Evolutionary conservation across 345 rosid genomes (phyloP), one percentile per base, ranked within the genome.

Genomic region (Raphanus raphanistrum): DNA sequence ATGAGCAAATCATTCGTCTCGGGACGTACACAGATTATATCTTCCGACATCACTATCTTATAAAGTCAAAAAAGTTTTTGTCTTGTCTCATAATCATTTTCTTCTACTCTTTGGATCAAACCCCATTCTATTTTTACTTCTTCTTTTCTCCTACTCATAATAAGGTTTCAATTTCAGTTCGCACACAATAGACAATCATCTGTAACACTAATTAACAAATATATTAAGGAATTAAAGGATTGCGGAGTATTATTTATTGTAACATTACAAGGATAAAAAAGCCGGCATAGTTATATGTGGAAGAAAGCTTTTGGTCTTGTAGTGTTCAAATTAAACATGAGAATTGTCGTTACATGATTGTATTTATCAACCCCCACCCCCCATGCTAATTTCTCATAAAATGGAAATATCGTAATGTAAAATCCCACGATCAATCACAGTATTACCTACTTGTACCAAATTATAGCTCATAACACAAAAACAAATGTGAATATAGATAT

Each of bases 31-130:
- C 60, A 79, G 75, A 74, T 80, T 80, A 6, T 74, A 63, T 64
- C 72, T 74, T 43, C 79, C 83, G 79, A 80, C 79, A 80, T 70
- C 79, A 63, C 79, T 74, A 74, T 80, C 83, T 75, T 80, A 79
- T 70, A 54, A 75, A 75, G 83, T 80, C 72, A 80, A 75, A 4
- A 74, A 79, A 45, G 69, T 55, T 62, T 55, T 17, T 63, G 63
- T 74, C 76, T 79, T 80, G 79, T 80, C 83, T 80, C 72, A 75
- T 64, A 80, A 70, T 74, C 82, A 75, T 79, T 70, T 63, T 68
- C 58, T 68, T 74, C 78, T 59, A 5, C 48, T 52, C 55, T 62
- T 74, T 74, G 31, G 31, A 28, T 69, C 79, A 69, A 36, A 48
- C 15, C 64, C 59, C 54, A 12, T 50, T 29, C 69, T 52, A 60